Conservation (phyloP, 2,329 filamentous ascomycete genomes). For the Diplodia sapinea region DNA sequence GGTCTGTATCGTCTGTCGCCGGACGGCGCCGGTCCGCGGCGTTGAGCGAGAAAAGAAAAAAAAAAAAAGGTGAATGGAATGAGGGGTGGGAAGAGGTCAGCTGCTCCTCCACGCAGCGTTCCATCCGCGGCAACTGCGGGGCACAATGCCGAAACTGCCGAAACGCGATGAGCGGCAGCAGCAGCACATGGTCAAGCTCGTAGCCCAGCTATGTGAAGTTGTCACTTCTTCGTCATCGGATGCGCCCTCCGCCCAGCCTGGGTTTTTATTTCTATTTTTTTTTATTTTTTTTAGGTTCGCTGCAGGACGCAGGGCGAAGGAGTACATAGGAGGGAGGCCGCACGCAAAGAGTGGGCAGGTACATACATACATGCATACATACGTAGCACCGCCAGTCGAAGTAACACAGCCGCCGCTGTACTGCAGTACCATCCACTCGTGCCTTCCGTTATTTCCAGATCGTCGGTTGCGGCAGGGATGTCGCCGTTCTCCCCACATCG, state of each 20-base stretch:
- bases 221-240: background rate
- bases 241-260: no score
- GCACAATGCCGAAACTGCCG: background rate
- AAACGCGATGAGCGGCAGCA: background rate
- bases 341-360: background rate
- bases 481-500: no score
- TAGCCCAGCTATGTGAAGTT: background rate
- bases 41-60: background rate
- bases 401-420: no score
- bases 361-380: background rate
- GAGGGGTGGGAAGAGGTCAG: background rate
- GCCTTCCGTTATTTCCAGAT: no score
- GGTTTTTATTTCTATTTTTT: background rate
- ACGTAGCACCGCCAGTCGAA: background rate
- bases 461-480: no score
- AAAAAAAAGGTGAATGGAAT: background rate
- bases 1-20: background rate
- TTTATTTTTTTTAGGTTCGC: background rate
- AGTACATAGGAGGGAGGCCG: background rate
- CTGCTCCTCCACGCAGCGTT: conserved; percentile 11
- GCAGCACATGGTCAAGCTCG: background rate
- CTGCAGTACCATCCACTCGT: no score
- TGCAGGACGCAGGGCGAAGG: conserved; percentile 16
- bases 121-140: conserved; percentile 4
- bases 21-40: conserved; percentile 12